Percentiles rank a stretch among this genome's conserved stretches.
These are phyloP conservation scores for Penicillium sp. DNA, from an alignment of 2,329 filamentous ascomycete genomes.

Conservation along the genomic window DNA sequence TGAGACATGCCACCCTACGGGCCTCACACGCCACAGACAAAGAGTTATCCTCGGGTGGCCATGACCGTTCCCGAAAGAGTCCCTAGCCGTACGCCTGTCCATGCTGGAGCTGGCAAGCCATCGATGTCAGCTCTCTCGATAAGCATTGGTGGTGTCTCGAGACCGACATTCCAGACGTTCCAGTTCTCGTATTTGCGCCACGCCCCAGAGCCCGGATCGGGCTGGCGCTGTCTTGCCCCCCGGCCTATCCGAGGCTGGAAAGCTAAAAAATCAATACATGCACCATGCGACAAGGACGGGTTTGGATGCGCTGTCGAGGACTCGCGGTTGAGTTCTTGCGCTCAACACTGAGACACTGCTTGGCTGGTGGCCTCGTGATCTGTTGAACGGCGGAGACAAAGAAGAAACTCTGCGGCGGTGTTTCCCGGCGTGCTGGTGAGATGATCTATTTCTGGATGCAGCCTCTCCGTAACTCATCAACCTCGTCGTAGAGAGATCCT, in stretches of 20 bases:
- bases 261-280: neutral
- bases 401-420: neutral
- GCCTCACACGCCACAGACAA: neutral
- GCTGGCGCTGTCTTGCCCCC: neutral
- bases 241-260: neutral
- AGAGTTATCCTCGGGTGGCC: neutral
- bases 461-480: neutral
- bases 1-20: conserved; percentile 14
- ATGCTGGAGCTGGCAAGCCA: conserved; percentile 10
- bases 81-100: neutral
- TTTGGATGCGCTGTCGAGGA: neutral
- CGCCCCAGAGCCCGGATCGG: conserved; percentile 10
- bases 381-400: neutral
- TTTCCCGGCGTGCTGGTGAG: neutral
- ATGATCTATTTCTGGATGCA: neutral
- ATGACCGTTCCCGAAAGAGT: neutral
- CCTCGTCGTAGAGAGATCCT: neutral
- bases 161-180: conserved; percentile 11
- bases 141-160: conserved; percentile 21
- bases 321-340: neutral
- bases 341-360: conserved; percentile 7
- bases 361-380: conserved; percentile 10
- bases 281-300: neutral
- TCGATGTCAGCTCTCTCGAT: conserved; percentile 4
- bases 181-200: conserved; percentile 31